Evolutionary conservation across 495 filamentous ascomycete species (phyloP).

Genomic region (Podospora tetraspora): DNA sequence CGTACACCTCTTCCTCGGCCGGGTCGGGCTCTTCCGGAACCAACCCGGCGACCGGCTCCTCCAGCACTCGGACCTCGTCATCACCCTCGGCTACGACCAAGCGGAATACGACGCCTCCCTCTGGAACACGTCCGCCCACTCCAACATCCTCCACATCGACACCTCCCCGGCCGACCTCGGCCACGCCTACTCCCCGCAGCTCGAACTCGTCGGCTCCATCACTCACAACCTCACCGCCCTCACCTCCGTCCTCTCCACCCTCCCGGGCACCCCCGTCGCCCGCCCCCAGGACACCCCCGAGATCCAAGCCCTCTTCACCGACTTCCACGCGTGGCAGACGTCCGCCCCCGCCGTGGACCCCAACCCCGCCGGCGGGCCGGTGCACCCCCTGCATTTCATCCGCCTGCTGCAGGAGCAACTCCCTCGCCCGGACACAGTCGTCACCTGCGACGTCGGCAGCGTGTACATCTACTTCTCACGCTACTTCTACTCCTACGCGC

Average conservation of each 20-base stretch:
- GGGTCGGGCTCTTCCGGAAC: constrained; percentile 39
- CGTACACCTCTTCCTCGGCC: constrained; percentile 34
- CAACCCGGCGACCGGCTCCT: constrained; percentile 36
- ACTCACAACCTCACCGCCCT: constrained; percentile 27
- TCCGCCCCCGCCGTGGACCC: constrained; percentile 9
- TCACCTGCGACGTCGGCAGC: constrained; percentile 33
- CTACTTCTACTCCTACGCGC: constrained; percentile 35
- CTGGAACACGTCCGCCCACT: constrained; percentile 29
- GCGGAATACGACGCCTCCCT: constrained; percentile 34
- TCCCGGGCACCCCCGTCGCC: constrained; percentile 16
- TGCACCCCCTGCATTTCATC: constrained; percentile 36
- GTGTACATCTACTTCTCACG: constrained; percentile 41
- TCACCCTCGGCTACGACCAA: constrained; percentile 38
- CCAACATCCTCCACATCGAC: constrained; percentile 34
- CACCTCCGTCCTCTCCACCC: constrained; percentile 16
- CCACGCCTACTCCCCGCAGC: constrained; percentile 27
- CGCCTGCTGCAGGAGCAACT: constrained; percentile 28
- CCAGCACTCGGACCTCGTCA: constrained; percentile 29
- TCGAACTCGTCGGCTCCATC: constrained; percentile 33
- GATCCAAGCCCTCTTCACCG: constrained; percentile 17
- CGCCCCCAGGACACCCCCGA: constrained; percentile 21
- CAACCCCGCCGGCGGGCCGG: constrained; percentile 16
- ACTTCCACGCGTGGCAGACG: constrained; percentile 23
- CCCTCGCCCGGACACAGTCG: constrained; percentile 21
- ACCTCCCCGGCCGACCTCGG: constrained; percentile 27